These are phyloP conservation scores for Diospyros lotus DNA, from an alignment of 148 eudicot species.

Conservation along the genomic window DNA sequence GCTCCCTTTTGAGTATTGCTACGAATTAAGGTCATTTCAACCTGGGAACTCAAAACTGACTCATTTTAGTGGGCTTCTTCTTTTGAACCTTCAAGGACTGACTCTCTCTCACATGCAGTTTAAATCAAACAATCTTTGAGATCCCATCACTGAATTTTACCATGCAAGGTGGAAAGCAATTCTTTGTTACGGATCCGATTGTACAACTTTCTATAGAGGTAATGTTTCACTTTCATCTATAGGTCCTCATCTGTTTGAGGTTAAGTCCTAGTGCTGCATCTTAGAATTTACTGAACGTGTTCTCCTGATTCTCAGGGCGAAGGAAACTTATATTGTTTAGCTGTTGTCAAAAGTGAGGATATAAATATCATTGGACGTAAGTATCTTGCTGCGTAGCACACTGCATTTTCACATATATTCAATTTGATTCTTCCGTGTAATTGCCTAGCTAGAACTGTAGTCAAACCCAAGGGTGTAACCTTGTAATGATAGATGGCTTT, in stretches of 20 bases:
- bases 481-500: neutral
- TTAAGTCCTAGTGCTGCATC: neutral
- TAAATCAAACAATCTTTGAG: conserved; percentile 22
- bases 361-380: conserved; percentile 60
- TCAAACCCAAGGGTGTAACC: too few relatives aligned
- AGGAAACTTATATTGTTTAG: conserved; percentile 49
- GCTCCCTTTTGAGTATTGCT: conserved; percentile 55
- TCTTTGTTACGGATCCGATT: conserved; percentile 36
- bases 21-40: conserved; percentile 32
- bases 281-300: conserved; percentile 8
- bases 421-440: neutral
- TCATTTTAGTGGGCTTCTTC: neutral
- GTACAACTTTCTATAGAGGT: conserved; percentile 25
- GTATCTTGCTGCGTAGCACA: conserved; percentile 12
- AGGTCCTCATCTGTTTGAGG: neutral
- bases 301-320: conserved; percentile 28
- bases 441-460: too few relatives aligned
- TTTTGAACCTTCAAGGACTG: neutral
- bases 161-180: conserved; percentile 58
- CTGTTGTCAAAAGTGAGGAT: conserved; percentile 51
- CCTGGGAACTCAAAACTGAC: neutral
- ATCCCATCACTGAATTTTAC: conserved; percentile 57
- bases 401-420: neutral
- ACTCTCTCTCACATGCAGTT: conserved; percentile 37
- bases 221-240: conserved; percentile 4